These are phyloP conservation scores for Rhodotorula sp. DNA, from an alignment of 1,284 basidiomycete species.

Conservation along the genomic window DNA sequence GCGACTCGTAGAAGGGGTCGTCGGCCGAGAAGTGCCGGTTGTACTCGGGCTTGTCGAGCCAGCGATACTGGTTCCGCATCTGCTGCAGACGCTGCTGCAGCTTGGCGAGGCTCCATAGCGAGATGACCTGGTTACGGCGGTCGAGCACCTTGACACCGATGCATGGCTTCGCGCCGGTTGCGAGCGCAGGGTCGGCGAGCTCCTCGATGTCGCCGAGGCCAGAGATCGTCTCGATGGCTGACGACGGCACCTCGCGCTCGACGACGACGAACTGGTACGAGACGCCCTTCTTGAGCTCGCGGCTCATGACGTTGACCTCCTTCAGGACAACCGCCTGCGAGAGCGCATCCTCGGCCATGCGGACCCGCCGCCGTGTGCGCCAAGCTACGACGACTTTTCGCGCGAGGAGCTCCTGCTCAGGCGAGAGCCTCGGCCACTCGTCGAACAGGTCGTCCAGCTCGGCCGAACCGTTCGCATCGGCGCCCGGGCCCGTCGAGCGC, in stretches of 20 bases:
- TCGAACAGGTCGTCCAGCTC: slow-evolving; percentile 28
- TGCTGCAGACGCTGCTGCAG: slow-evolving; percentile 84
- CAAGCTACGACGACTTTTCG: slow-evolving; percentile 78
- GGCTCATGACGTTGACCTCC: slow-evolving; percentile 92
- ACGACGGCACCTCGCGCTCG: slow-evolving; percentile 66
- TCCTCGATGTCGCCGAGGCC: slow-evolving; percentile 87
- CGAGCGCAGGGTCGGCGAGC: slow-evolving; percentile 73
- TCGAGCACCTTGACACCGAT: slow-evolving; percentile 90
- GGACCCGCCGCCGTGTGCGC: slow-evolving; percentile 78
- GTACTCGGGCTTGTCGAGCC: slow-evolving; percentile 88
- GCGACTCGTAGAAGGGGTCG: slow-evolving; percentile 87
- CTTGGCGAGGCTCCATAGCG: slow-evolving; percentile 85
- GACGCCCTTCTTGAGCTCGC: slow-evolving; percentile 79
- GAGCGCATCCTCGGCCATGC: slow-evolving; percentile 86
- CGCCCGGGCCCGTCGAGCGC: slow-evolving; percentile 51
- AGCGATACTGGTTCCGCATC: slow-evolving; percentile 92
- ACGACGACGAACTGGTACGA: slow-evolving; percentile 90
- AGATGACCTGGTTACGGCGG: slow-evolving; percentile 77
- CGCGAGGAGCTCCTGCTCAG: slow-evolving; percentile 63
- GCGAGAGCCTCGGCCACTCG: slow-evolving; percentile 58
- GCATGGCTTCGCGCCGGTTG: slow-evolving; percentile 72
- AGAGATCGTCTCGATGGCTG: slow-evolving; percentile 80
- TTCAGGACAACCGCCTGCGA: slow-evolving; percentile 83
- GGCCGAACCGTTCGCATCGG: background rate
- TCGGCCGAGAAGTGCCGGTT: slow-evolving; percentile 89